Conservation (phyloP, 2,329 filamentous ascomycete genomes). For the Catunica adiposa region DNA sequence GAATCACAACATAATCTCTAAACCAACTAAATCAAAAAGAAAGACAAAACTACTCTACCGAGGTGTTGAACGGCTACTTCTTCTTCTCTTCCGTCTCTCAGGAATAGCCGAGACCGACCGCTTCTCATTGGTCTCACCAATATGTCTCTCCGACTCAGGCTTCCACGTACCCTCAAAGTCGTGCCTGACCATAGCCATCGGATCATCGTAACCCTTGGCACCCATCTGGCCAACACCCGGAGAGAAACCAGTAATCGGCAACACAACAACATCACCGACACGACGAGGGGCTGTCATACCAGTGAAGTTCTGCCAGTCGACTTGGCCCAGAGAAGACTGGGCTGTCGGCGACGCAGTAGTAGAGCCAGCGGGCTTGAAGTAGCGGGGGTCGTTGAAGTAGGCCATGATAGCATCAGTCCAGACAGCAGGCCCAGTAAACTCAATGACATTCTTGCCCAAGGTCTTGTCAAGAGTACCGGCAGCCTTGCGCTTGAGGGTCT, state of each 20-base stretch:
- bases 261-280: constrained; percentile 79
- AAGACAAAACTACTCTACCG: not conserved
- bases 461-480: constrained; percentile 43
- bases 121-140: constrained; percentile 30
- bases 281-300: constrained; percentile 70
- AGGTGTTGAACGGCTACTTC: not conserved
- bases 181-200: constrained; percentile 95
- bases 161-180: constrained; percentile 91
- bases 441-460: constrained; percentile 59
- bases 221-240: constrained; percentile 90
- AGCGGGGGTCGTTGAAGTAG: constrained; percentile 83
- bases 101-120: not conserved
- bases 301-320: constrained; percentile 80
- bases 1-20: not conserved
- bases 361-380: constrained; percentile 35
- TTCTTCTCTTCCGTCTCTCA: constrained; percentile 3
- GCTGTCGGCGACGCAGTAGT: constrained; percentile 39
- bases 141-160: constrained; percentile 53
- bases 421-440: constrained; percentile 83
- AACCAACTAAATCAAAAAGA: not conserved
- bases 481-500: constrained; percentile 59
- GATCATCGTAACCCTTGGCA: constrained; percentile 71
- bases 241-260: constrained; percentile 95
- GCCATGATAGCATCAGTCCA: constrained; percentile 89
- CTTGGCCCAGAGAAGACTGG: constrained; percentile 44